These are phyloP conservation scores for Heterobasidion irregulare DNA, from an alignment of 1,284 basidiomycete genomes.

Conservation along the genomic window DNA sequence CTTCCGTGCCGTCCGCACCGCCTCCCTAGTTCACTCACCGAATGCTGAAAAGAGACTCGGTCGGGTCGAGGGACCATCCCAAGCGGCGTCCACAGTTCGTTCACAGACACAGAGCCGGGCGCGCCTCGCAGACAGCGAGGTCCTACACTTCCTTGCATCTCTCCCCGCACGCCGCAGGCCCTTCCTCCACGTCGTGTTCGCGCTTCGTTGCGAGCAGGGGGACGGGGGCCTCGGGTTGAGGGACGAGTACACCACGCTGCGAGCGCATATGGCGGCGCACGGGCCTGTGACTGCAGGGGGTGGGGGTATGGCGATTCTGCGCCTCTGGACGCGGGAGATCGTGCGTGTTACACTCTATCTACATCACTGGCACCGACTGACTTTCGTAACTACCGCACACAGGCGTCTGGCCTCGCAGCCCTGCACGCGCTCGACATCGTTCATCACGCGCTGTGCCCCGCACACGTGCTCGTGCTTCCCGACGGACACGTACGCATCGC, in stretches of 20 bases:
- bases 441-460: constrained; percentile 10
- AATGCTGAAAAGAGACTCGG: no score
- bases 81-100: background rate
- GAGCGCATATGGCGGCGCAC: background rate
- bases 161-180: constrained; percentile 9
- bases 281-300: constrained; percentile 3
- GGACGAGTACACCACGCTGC: constrained; percentile 4
- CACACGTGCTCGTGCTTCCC: constrained; percentile 7
- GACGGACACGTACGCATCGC: constrained; percentile 11
- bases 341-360: constrained; percentile 2
- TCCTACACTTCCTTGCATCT: constrained; percentile 7
- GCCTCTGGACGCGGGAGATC: constrained; percentile 11
- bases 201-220: no score
- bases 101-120: background rate
- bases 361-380: background rate
- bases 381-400: background rate
- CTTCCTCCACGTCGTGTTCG: constrained; percentile 7
- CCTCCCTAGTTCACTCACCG: background rate
- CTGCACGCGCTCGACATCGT: constrained; percentile 10
- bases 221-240: no score
- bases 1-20: background rate
- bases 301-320: constrained; percentile 1
- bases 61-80: background rate
- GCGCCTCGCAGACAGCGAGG: constrained; percentile 3
- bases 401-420: constrained; percentile 9